phyloP scores from a whole-genome alignment of 495 filamentous ascomycete species.

The Beverwykella pulmonaria region DNA sequence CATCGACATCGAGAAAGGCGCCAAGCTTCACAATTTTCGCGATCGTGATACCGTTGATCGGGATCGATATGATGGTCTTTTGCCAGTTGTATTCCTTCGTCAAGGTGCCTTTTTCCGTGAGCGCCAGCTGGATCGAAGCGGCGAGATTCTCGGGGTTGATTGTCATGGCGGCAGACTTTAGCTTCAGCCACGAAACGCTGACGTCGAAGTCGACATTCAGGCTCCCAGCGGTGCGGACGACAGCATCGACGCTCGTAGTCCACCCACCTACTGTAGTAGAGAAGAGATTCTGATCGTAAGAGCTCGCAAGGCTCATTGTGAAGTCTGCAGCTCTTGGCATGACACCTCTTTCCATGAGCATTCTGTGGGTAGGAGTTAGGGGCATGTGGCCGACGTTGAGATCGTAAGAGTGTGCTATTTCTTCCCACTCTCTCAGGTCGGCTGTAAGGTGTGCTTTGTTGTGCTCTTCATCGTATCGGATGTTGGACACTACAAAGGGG shows the following conservation, averaged over 20 bases:
- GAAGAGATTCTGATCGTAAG: constrained; percentile 23
- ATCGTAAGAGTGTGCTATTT: constrained; percentile 30
- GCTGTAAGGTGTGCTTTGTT: constrained; percentile 22
- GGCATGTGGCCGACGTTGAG: constrained; percentile 24
- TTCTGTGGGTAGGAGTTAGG: constrained; percentile 6
- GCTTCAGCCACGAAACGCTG: constrained; percentile 8
- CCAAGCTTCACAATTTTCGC: constrained; percentile 29
- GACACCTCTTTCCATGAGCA: constrained; percentile 13
- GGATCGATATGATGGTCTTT: constrained; percentile 28
- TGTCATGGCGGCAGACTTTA: constrained; percentile 18
- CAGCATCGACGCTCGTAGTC: constrained; percentile 17
- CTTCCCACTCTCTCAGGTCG: constrained; percentile 17
- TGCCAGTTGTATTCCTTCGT: constrained; percentile 15
- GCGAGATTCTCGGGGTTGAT: constrained; percentile 18
- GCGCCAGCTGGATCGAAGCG: constrained; percentile 20
- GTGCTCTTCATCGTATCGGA: constrained; percentile 19
- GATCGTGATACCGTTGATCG: constrained; percentile 26
- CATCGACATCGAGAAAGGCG: constrained; percentile 30
- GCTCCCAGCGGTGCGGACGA: constrained; percentile 14
- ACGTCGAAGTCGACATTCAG: constrained; percentile 29
- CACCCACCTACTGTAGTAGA: constrained; percentile 4
- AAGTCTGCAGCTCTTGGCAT: constrained; percentile 19
- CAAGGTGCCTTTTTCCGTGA: constrained; percentile 14
- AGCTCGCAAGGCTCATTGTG: constrained; percentile 21
- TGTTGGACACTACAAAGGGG: constrained; percentile 24